phyloP scores from a whole-genome alignment of 2,329 filamentous ascomycete genomes.

The Cercospora canescens region DNA sequence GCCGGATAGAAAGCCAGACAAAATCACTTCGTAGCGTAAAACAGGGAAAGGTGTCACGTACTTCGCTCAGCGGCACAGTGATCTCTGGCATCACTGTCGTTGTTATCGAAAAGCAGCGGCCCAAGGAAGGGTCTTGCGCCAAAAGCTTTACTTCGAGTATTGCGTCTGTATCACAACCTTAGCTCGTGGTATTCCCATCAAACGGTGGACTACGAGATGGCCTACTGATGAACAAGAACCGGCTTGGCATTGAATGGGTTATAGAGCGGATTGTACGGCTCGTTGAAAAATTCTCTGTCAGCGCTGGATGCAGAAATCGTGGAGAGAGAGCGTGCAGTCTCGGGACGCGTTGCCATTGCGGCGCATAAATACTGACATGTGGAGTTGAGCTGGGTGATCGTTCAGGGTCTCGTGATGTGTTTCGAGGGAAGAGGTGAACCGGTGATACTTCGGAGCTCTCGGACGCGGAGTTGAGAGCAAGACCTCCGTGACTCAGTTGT shows the following conservation, averaged over 20 bases:
- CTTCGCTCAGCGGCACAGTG: conserved; percentile 77
- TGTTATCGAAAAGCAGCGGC: conserved; percentile 72
- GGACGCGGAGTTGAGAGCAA: neutral
- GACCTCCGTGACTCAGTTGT: neutral
- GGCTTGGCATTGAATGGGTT: conserved; percentile 52
- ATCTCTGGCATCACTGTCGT: conserved; percentile 71
- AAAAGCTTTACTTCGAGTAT: conserved; percentile 52
- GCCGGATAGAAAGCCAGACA: no score
- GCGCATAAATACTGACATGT: neutral
- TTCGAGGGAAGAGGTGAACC: neutral
- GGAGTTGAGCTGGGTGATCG: neutral
- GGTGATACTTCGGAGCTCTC: conserved; percentile 1
- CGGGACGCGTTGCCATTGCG: neutral
- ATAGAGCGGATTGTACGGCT: conserved; percentile 53
- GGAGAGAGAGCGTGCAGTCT: conserved; percentile 1
- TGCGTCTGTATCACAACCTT: conserved; percentile 35
- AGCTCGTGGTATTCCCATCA: neutral
- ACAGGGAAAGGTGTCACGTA: conserved; percentile 28
- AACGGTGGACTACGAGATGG: neutral
- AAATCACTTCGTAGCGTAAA: no score
- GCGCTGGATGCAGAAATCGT: conserved; percentile 20
- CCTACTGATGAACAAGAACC: conserved; percentile 52
- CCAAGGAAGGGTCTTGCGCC: conserved; percentile 63
- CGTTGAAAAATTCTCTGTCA: conserved; percentile 32
- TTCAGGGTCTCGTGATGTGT: neutral